Evolutionary conservation across 1,284 basidiomycete genomes (phyloP).

Genomic region (Trametes sp.): DNA sequence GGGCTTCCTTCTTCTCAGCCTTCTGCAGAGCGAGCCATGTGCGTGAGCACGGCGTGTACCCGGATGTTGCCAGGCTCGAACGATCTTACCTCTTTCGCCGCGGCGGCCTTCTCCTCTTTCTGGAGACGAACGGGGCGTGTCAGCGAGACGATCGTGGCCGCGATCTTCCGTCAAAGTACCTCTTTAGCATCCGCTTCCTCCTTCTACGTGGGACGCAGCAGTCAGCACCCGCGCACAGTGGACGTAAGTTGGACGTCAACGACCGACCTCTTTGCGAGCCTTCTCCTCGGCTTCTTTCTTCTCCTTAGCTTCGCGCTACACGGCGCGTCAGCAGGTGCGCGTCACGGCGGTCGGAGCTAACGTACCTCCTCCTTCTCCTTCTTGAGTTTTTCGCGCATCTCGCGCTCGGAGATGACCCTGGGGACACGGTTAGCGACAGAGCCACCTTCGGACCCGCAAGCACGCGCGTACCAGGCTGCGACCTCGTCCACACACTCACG

Average conservation of each 20-base stretch:
- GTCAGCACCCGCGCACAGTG: slow-evolving; percentile 23
- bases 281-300: slow-evolving; percentile 66
- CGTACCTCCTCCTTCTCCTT: slow-evolving; percentile 83
- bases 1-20: slow-evolving; percentile 61
- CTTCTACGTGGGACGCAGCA: slow-evolving; percentile 46
- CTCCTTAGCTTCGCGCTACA: slow-evolving; percentile 76
- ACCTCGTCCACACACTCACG: slow-evolving; percentile 83
- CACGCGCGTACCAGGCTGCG: slow-evolving; percentile 57
- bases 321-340: slow-evolving; percentile 31
- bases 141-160: slow-evolving; percentile 12
- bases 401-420: slow-evolving; percentile 78
- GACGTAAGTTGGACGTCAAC: slow-evolving; percentile 18
- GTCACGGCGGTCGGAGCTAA: slow-evolving; percentile 19
- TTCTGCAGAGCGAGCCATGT: slow-evolving; percentile 29
- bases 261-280: slow-evolving; percentile 48
- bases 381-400: slow-evolving; percentile 82
- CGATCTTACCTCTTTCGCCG: slow-evolving; percentile 55
- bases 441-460: slow-evolving; percentile 9
- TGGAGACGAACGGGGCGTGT: slow-evolving; percentile 34
- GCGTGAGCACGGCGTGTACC: slow-evolving; percentile 7
- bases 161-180: slow-evolving; percentile 33
- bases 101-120: slow-evolving; percentile 58
- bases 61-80: slow-evolving; percentile 6
- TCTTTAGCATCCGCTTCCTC: slow-evolving; percentile 55
- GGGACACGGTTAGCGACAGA: slow-evolving; percentile 21